Conservation (phyloP, 2,329 filamentous ascomycete genomes). For the Anisogramma anomala region DNA sequence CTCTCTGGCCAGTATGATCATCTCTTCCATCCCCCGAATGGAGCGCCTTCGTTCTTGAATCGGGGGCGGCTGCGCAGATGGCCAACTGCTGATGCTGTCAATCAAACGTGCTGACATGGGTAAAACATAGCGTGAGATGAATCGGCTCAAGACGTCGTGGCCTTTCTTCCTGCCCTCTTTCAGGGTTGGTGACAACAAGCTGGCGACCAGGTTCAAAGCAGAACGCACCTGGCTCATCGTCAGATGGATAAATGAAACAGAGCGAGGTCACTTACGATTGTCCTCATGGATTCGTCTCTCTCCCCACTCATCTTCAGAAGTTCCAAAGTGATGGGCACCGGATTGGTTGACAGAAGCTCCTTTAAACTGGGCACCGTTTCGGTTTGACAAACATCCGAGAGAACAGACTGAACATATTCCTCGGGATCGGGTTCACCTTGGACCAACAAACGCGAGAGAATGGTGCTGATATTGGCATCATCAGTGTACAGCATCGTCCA, state of each 20-base stretch:
- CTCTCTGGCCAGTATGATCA: conserved; percentile 64
- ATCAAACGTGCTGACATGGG: conserved; percentile 78
- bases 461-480: conserved; percentile 42
- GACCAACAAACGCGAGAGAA: conserved; percentile 46
- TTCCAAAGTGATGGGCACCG: conserved; percentile 65
- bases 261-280: conserved; percentile 39
- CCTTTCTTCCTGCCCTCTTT: conserved; percentile 36
- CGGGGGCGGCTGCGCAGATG: conserved; percentile 36
- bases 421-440: conserved; percentile 49
- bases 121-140: conserved; percentile 73
- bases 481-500: conserved; percentile 42
- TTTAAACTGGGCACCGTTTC: conserved; percentile 57
- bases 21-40: conserved; percentile 74
- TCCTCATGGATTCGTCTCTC: conserved; percentile 43
- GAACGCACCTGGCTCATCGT: conserved; percentile 31
- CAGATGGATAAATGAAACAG: conserved; percentile 15
- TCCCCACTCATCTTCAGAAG: conserved; percentile 71
- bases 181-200: conserved; percentile 16
- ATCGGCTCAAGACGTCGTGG: conserved; percentile 51
- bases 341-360: conserved; percentile 61
- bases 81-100: conserved; percentile 60
- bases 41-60: conserved; percentile 62
- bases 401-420: conserved; percentile 52
- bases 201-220: conserved; percentile 36
- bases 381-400: conserved; percentile 57